Percentiles rank a stretch among this genome's conserved stretches.
Evolutionary conservation across 441 rosid genomes (phyloP).

Genomic region (Pelargonium myrrhifolium): DNA sequence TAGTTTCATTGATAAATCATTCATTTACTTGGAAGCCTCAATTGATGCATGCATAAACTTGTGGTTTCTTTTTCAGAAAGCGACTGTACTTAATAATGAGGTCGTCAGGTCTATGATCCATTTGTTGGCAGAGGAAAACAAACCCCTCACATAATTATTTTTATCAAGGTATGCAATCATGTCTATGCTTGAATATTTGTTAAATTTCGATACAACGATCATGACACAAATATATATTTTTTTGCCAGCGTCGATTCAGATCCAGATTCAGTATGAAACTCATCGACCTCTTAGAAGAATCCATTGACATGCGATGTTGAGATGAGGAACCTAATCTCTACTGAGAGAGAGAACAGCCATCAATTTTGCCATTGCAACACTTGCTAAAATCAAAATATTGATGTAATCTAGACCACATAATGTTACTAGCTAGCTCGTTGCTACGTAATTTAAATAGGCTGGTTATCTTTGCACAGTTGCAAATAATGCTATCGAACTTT

Average conservation of each 20-base stretch:
- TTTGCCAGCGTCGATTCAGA: background rate
- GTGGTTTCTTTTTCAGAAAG: constrained; percentile 31
- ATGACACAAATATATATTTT: background rate
- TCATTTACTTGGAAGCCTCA: background rate
- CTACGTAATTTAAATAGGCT: no score
- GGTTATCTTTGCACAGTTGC: no score
- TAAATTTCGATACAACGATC: background rate
- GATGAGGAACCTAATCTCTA: no score
- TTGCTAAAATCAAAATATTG: no score
- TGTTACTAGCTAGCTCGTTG: no score
- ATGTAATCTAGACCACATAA: no score
- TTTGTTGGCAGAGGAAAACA: constrained; percentile 69
- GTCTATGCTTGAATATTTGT: background rate
- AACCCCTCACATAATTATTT: constrained; percentile 32
- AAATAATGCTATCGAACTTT: no score
- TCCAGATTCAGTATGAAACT: background rate
- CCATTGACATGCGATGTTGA: background rate
- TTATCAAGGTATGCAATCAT: constrained; percentile 10
- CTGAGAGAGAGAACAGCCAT: no score
- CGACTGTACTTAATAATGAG: constrained; percentile 51
- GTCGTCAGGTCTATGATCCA: constrained; percentile 70
- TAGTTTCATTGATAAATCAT: background rate
- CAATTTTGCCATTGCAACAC: no score
- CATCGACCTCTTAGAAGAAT: background rate
- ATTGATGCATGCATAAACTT: constrained; percentile 4